These are phyloP conservation scores for Eimeria falciformis DNA, from an alignment of 169 alveolate genomes.

Conservation along the genomic window DNA sequence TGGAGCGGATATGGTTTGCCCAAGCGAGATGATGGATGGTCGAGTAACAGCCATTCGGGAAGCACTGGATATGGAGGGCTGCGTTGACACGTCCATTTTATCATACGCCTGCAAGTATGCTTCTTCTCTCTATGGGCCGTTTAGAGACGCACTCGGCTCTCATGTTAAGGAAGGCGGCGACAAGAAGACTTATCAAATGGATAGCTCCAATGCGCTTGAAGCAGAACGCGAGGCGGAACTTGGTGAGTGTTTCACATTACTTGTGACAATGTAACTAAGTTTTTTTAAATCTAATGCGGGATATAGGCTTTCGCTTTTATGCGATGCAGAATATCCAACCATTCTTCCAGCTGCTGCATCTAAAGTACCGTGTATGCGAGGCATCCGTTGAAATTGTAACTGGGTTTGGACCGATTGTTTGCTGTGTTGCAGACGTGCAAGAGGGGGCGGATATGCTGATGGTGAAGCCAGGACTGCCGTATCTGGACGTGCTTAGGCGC, in stretches of 20 bases:
- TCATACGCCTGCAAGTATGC: slow-evolving; percentile 90
- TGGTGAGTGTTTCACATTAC: slow-evolving; percentile 36
- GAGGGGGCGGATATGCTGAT: slow-evolving; percentile 91
- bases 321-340: no score
- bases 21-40: slow-evolving; percentile 94
- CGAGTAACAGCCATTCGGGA: slow-evolving; percentile 88
- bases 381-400: no score
- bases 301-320: background rate
- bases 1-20: slow-evolving; percentile 92
- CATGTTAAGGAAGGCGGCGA: slow-evolving; percentile 85
- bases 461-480: slow-evolving; percentile 89
- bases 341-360: no score
- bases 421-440: slow-evolving; percentile 78
- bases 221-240: slow-evolving; percentile 77
- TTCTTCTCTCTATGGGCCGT: slow-evolving; percentile 90
- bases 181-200: slow-evolving; percentile 87
- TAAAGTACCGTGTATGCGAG: no score
- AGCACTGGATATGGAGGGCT: slow-evolving; percentile 81
- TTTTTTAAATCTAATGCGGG: background rate
- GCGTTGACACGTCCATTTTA: slow-evolving; percentile 82
- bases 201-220: slow-evolving; percentile 77
- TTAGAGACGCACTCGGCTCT: slow-evolving; percentile 89
- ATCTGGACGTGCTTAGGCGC: slow-evolving; percentile 84
- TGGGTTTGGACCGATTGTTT: no score
- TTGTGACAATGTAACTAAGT: background rate